Conservation (phyloP, 2,329 filamentous ascomycete species). For the Diaporthe ilicicola region DNA sequence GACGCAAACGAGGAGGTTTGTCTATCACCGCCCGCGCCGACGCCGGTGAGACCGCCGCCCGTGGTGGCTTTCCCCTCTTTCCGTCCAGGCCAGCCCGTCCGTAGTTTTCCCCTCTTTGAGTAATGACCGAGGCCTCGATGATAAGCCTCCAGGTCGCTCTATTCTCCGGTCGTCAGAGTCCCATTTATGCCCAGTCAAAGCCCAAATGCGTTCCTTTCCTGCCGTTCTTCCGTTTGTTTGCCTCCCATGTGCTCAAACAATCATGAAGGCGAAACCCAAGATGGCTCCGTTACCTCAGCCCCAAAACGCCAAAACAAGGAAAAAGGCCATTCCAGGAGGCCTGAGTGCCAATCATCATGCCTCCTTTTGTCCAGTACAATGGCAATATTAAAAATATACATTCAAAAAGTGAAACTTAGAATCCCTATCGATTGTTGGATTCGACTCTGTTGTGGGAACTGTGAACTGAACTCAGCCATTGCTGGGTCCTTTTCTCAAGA, state of each 20-base stretch:
- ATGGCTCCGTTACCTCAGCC: background rate
- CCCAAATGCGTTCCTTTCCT: constrained; percentile 10
- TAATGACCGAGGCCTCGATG: background rate
- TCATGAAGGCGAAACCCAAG: background rate
- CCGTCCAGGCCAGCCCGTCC: constrained; percentile 33
- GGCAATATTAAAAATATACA: constrained; percentile 32
- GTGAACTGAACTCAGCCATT: background rate
- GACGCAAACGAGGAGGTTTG: constrained; percentile 3
- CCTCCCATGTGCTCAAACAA: constrained; percentile 7
- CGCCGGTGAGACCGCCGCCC: constrained; percentile 13
- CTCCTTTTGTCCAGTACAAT: constrained; percentile 18
- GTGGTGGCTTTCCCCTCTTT: constrained; percentile 5
- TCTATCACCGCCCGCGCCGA: constrained; percentile 17
- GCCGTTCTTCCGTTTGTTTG: constrained; percentile 7
- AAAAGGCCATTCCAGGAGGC: background rate
- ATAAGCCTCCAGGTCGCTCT: constrained; percentile 14
- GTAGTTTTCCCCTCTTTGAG: constrained; percentile 16
- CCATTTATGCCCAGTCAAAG: constrained; percentile 5
- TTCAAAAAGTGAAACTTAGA: constrained; percentile 22
- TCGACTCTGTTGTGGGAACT: background rate
- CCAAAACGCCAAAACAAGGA: constrained; percentile 18
- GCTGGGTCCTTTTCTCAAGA: constrained; percentile 12
- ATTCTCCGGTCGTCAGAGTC: background rate
- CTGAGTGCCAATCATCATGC: constrained; percentile 19
- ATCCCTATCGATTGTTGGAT: background rate